A percentile compares a stretch with the other conserved stretches of the same genome.
Evolutionary conservation across 1,284 basidiomycete genomes (phyloP).

Genomic region (Puccinia hordei): DNA sequence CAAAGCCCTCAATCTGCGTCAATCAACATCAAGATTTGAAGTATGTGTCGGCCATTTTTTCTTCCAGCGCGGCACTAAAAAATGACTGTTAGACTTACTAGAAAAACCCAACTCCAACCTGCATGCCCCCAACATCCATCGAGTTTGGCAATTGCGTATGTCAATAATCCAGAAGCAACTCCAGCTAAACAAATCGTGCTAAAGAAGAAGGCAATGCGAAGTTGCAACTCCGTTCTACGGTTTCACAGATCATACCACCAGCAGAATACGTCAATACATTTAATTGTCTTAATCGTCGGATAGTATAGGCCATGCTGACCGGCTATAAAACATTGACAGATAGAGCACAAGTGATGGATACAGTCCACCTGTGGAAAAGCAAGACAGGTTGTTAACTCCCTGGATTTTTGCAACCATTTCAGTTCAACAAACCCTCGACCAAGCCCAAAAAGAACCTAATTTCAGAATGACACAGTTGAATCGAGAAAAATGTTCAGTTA

Average conservation of each 20-base stretch:
- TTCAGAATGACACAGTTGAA: not conserved
- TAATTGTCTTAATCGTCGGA: not conserved
- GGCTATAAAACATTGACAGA: conserved; percentile 27
- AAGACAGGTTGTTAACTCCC: too few species aligned
- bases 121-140: conserved; percentile 7
- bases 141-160: conserved; percentile 23
- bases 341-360: conserved; percentile 23
- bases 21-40: too few species aligned
- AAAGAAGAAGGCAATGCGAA: conserved; percentile 34
- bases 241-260: not conserved
- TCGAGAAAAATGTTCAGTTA: too few species aligned
- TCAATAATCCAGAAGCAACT: conserved; percentile 24
- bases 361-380: conserved; percentile 21
- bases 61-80: too few species aligned
- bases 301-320: not conserved
- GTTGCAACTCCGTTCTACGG: conserved; percentile 24
- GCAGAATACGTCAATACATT: not conserved
- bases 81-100: not conserved
- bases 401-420: not conserved
- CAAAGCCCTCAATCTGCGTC: conserved; percentile 10
- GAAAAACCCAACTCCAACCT: conserved; percentile 42
- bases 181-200: conserved; percentile 17
- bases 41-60: not conserved
- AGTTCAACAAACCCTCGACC: conserved; percentile 5
- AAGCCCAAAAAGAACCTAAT: conserved; percentile 29